These are phyloP conservation scores for Suhomyces kunorum DNA, from an alignment of 1,139 yeast genomes.

Conservation along the genomic window DNA sequence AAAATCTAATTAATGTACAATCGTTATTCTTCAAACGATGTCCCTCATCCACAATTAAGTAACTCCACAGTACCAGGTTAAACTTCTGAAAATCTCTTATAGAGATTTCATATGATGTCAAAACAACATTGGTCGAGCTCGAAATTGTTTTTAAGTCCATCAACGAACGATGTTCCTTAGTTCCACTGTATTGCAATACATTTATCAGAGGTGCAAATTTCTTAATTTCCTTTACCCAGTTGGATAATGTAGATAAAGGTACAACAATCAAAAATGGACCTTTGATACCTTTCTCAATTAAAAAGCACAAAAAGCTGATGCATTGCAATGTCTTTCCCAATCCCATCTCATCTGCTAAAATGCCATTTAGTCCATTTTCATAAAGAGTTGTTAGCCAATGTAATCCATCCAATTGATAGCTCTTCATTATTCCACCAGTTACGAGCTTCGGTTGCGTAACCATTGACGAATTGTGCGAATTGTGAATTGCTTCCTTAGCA, in stretches of 20 bases:
- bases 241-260: conserved; percentile 83
- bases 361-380: conserved; percentile 93
- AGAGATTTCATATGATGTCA: conserved; percentile 83
- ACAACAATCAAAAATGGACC: conserved; percentile 90
- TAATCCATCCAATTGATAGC: conserved; percentile 85
- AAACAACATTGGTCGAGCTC: conserved; percentile 45
- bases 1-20: conserved; percentile 67
- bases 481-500: conserved; percentile 26
- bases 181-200: conserved; percentile 66
- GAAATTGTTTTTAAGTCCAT: conserved; percentile 26
- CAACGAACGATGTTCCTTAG: conserved; percentile 53
- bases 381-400: conserved; percentile 87
- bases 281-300: conserved; percentile 72
- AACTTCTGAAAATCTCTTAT: conserved; percentile 64
- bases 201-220: conserved; percentile 73
- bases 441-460: conserved; percentile 62
- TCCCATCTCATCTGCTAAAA: conserved; percentile 97
- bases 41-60: conserved; percentile 92
- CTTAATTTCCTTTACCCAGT: conserved; percentile 75
- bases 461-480: conserved; percentile 20
- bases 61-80: conserved; percentile 65
- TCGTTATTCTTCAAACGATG: conserved; percentile 85
- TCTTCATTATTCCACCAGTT: conserved; percentile 69
- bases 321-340: conserved; percentile 90
- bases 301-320: conserved; percentile 71